Percentiles rank a stretch among this genome's conserved stretches.
Conservation (phyloP, 257 asterid species). For the Henckelia pumila region DNA sequence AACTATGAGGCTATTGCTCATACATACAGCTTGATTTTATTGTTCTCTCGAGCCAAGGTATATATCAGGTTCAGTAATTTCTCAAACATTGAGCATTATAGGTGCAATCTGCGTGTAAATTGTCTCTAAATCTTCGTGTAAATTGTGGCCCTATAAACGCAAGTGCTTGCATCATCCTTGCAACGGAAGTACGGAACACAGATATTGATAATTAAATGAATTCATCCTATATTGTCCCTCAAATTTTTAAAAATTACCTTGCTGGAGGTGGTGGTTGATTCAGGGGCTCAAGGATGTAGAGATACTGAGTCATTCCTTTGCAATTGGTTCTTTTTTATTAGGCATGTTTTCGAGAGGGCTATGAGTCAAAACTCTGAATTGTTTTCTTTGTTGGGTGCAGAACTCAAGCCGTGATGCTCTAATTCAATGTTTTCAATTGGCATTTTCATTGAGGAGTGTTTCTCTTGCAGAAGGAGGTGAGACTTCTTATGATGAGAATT, state of each 20-base stretch:
- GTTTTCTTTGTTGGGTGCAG: slow-evolving; percentile 38
- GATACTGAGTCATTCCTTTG: neutral
- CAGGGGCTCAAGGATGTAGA: neutral
- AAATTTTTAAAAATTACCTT: neutral
- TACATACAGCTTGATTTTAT: slow-evolving; percentile 79
- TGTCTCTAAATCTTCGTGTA: neutral
- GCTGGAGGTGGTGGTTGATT: neutral
- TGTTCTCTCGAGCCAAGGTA: slow-evolving; percentile 94
- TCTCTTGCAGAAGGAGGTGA: slow-evolving; percentile 70
- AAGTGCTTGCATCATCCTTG: neutral
- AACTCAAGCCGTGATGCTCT: slow-evolving; percentile 72
- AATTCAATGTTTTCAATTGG: slow-evolving; percentile 78
- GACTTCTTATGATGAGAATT: slow-evolving; percentile 8
- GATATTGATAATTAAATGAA: neutral
- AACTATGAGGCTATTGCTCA: slow-evolving; percentile 96
- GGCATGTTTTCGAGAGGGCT: neutral
- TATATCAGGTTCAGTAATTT: slow-evolving; percentile 19
- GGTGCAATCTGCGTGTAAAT: neutral
- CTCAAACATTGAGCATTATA: neutral
- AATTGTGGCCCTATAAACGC: neutral
- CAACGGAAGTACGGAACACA: neutral
- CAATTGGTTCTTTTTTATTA: slow-evolving; percentile 5
- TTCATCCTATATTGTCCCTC: neutral
- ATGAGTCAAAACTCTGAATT: slow-evolving; percentile 3
- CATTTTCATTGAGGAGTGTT: slow-evolving; percentile 64